Base-by-base conservation (phyloP, 1,284 basidiomycete species). In the Somion occarium region DNA sequence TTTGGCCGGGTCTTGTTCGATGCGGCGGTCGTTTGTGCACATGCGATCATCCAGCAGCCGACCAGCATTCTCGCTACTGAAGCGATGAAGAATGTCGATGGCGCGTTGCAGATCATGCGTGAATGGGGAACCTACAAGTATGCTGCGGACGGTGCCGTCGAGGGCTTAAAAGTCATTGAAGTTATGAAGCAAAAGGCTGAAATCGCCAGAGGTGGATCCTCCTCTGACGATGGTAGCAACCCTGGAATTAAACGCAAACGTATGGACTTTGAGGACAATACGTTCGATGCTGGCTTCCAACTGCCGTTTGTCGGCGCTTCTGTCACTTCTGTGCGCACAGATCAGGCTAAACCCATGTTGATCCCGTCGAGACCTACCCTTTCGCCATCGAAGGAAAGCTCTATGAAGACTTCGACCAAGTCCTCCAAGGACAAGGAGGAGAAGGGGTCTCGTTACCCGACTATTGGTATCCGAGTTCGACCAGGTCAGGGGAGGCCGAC, bases 1-100 rank as follows among this genome's bases (percentile, higher is more conserved):
- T 76, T 84, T 48, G 74, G 76, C 3, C 72, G 79, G 52, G 71
- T 76, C 15, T 63, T 88, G 24, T 79, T 85, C 59, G 82, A 84
- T 54, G 79, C 85, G 0, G 74, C 80, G 1, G 74, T 85, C 13
- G 73, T 82, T 12, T 81, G 80, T 56, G 80, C 80, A 3, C 78
- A 83, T 58, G 74, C 78, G 11, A 76, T 76, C 45, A 72, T 84
- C 52, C 76, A 73, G 50, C 73, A 78, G 44, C 77, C 80, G 3
- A 64, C 59, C 18, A 71, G 71, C 27, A 66, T 80, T 38, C 73
- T 74, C 55, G 76, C 74, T 1, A 64, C 63, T 4, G 70, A 72
- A 15, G 76, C 81, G 38, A 59, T 78, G 57, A 75, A 78, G 44
- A 76, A 78, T 57, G 69, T 82, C 12, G 59, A 59, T 12, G 61